Conservation (phyloP, 2,329 filamentous ascomycete genomes). For the Colletotrichum endophyticum region DNA sequence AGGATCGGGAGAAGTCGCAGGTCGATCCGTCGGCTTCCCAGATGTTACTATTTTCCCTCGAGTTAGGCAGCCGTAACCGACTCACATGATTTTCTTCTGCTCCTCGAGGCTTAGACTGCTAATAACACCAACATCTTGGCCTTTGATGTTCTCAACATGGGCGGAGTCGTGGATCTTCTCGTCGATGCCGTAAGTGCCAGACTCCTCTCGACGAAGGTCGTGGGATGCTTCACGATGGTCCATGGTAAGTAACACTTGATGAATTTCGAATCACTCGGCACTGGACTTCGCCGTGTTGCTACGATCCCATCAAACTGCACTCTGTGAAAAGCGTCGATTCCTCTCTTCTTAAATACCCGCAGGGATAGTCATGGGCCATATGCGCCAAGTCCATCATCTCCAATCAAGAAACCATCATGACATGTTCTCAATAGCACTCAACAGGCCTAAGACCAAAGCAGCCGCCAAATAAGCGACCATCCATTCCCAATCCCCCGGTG, state of each 20-base stretch:
- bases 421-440: background rate
- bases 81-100: conserved; percentile 12
- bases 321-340: background rate
- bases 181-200: background rate
- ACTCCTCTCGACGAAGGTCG: background rate
- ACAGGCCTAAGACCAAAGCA: background rate
- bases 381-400: background rate
- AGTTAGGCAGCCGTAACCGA: background rate
- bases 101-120: background rate
- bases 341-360: background rate
- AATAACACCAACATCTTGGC: background rate
- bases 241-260: background rate
- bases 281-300: background rate
- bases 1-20: conserved; percentile 41
- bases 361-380: background rate
- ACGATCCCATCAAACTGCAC: background rate
- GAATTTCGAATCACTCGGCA: background rate
- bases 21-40: conserved; percentile 27
- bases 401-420: background rate
- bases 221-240: background rate
- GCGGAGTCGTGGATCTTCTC: background rate
- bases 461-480: background rate
- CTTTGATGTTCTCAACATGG: background rate
- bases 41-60: too few species aligned
- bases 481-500: background rate